Conservation (phyloP, 2,329 filamentous ascomycete species). For the Fusarium albosuccineum region DNA sequence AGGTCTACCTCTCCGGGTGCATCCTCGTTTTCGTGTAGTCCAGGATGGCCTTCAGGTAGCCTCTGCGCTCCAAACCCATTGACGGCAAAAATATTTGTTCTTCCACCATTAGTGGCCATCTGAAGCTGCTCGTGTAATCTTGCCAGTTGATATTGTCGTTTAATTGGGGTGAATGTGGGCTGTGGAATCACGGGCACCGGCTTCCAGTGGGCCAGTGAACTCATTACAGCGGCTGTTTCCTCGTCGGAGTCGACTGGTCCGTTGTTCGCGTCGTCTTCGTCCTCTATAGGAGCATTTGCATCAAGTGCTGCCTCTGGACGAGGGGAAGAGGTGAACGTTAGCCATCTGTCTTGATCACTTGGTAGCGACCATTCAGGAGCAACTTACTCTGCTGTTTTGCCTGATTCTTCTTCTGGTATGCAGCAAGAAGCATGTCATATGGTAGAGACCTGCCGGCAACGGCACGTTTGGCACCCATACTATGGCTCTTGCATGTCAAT, state of each 20-base stretch:
- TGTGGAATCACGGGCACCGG: conserved; percentile 83
- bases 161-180: conserved; percentile 71
- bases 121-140: conserved; percentile 75
- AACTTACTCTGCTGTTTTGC: conserved; percentile 93
- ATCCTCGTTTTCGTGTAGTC: conserved; percentile 63
- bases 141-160: conserved; percentile 72
- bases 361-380: background rate
- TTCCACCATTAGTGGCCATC: conserved; percentile 74
- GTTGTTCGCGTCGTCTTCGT: conserved; percentile 83
- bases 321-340: conserved; percentile 29
- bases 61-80: conserved; percentile 68
- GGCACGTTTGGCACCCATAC: conserved; percentile 93
- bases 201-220: conserved; percentile 78
- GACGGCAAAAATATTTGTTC: conserved; percentile 74
- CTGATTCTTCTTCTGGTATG: conserved; percentile 98
- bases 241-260: conserved; percentile 94
- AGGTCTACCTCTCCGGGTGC: conserved; percentile 70
- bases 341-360: background rate
- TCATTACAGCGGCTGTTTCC: conserved; percentile 91
- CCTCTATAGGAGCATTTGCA: conserved; percentile 89
- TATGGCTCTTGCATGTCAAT: conserved; percentile 92
- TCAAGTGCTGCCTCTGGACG: conserved; percentile 85
- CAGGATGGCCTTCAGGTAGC: conserved; percentile 63
- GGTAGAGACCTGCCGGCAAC: conserved; percentile 89
- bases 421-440: conserved; percentile 90